These are phyloP conservation scores for Xylariaceae sp. DNA, from an alignment of 2,329 filamentous ascomycete genomes.

Conservation along the genomic window DNA sequence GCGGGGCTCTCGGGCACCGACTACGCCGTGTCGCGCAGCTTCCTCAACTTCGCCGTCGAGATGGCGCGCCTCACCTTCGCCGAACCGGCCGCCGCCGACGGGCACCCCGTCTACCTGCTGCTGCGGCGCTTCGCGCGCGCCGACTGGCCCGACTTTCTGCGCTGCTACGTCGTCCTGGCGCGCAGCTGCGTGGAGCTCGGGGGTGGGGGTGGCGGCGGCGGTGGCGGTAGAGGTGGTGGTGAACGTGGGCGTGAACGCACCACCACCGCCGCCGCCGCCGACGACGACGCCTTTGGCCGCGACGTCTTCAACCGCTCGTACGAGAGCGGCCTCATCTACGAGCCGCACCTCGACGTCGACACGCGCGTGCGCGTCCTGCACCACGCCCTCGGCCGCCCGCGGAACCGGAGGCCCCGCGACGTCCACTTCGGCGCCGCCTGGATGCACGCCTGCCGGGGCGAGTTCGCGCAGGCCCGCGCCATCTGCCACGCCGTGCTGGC, in stretches of 20 bases:
- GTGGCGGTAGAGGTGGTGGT: too few species aligned
- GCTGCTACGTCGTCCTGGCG: too few species aligned
- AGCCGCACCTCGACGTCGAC: conserved; percentile 9
- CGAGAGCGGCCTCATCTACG: conserved; percentile 7
- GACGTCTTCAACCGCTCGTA: too few species aligned
- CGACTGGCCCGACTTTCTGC: too few species aligned
- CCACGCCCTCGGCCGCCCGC: not conserved
- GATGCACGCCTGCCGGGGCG: not conserved
- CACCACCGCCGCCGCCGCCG: too few species aligned
- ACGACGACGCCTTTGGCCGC: too few species aligned
- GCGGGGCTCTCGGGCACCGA: conserved; percentile 7
- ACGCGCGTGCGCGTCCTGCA: not conserved
- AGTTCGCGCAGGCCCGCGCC: not conserved
- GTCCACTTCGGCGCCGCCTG: not conserved
- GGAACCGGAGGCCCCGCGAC: not conserved
- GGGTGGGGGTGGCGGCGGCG: too few species aligned
- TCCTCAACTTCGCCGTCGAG: conserved; percentile 9
- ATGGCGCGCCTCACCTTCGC: conserved; percentile 12
- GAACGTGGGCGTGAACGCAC: too few species aligned
- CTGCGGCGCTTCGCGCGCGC: too few species aligned
- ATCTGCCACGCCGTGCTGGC: not conserved
- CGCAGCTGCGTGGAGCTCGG: too few species aligned
- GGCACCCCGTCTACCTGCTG: too few species aligned
- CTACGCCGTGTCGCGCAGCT: conserved; percentile 5
- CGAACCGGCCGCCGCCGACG: too few species aligned